Evolutionary conservation across 2,329 filamentous ascomycete species (phyloP).

Genomic region (Clonostachys byssicola): DNA sequence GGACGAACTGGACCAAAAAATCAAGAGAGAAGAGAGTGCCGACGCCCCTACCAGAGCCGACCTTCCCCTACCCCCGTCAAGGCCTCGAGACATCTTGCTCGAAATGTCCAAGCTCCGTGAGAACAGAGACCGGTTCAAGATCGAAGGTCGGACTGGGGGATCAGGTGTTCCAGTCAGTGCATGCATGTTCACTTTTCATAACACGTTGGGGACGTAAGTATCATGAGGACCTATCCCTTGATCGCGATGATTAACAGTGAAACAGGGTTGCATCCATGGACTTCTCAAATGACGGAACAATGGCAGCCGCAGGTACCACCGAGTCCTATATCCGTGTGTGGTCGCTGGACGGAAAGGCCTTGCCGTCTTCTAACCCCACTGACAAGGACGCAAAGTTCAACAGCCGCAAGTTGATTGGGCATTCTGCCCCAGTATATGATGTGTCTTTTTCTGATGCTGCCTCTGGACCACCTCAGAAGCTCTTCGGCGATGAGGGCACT

Average conservation of each 20-base stretch:
- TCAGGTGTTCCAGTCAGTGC: conserved; percentile 80
- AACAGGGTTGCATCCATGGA: conserved; percentile 83
- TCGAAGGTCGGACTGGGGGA: conserved; percentile 79
- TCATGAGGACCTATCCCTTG: background rate
- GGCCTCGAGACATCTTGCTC: conserved; percentile 85
- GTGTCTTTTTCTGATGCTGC: conserved; percentile 81
- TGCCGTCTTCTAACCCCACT: conserved; percentile 60
- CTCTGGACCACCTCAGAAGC: conserved; percentile 41
- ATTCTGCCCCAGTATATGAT: conserved; percentile 83
- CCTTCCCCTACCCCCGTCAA: conserved; percentile 81
- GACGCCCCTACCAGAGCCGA: conserved; percentile 77
- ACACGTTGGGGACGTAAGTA: conserved; percentile 80
- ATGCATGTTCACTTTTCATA: conserved; percentile 98
- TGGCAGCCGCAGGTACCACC: conserved; percentile 84
- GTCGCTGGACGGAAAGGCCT: conserved; percentile 80
- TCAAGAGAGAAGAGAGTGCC: conserved; percentile 84
- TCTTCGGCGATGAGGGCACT: conserved; percentile 45
- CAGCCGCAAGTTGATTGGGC: conserved; percentile 76
- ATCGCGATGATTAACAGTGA: conserved; percentile 7
- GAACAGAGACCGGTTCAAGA: conserved; percentile 85
- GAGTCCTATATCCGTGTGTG: conserved; percentile 96
- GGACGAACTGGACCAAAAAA: conserved; percentile 83
- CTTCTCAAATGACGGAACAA: conserved; percentile 84
- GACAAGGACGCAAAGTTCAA: conserved; percentile 57
- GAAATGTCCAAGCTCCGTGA: conserved; percentile 94